phyloP scores from a whole-genome alignment of 2,329 filamentous ascomycete genomes.

The Sodiomyces alkalinus region DNA sequence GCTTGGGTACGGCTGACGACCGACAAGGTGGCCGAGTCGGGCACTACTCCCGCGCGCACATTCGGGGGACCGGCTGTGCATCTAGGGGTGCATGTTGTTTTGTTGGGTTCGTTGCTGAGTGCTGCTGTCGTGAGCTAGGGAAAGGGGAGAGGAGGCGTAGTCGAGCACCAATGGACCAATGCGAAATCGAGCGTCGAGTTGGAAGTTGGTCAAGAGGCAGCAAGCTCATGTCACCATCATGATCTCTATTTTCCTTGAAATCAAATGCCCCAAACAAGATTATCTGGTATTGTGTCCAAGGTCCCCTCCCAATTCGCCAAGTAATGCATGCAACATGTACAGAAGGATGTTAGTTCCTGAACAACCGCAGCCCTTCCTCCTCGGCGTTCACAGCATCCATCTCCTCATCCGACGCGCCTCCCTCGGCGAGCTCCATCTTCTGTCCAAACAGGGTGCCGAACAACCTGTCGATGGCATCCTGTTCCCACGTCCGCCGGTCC shows the following conservation, averaged over 20 bases:
- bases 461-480: slow-evolving; percentile 60
- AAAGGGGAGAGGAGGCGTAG: neutral
- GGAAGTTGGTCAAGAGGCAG: neutral
- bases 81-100: slow-evolving; percentile 23
- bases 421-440: slow-evolving; percentile 49
- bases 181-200: too few species aligned
- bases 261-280: neutral
- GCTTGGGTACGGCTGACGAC: slow-evolving; percentile 20
- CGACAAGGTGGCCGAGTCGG: slow-evolving; percentile 8
- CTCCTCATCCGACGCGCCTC: slow-evolving; percentile 32
- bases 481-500: slow-evolving; percentile 66
- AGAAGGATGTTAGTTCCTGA: slow-evolving; percentile 22
- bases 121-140: slow-evolving; percentile 8
- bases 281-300: neutral
- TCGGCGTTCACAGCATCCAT: slow-evolving; percentile 34
- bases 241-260: too few species aligned
- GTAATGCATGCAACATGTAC: too few species aligned
- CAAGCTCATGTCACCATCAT: neutral
- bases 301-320: too few species aligned
- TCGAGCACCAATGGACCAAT: too few species aligned
- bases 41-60: too few species aligned
- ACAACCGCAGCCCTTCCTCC: slow-evolving; percentile 37
- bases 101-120: slow-evolving; percentile 20
- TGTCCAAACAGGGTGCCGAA: slow-evolving; percentile 64
- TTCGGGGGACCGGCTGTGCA: slow-evolving; percentile 32